Base-by-base conservation (phyloP, 371 early-diverging fungal species). In the Mucor piriformis region DNA sequence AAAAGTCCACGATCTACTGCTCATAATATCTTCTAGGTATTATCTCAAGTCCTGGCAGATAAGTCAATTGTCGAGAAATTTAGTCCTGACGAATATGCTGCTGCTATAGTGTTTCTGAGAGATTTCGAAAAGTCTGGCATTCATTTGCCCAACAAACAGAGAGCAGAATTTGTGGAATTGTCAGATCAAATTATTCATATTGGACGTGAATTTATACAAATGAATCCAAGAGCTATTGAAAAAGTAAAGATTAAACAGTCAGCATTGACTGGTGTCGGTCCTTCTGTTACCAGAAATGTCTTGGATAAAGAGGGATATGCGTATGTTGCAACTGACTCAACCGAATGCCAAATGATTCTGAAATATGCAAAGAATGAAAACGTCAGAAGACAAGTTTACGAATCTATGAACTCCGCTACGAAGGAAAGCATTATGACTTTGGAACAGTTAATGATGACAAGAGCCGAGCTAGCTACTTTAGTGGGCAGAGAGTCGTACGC, bases 91-190 rank as follows among this genome's bases (percentile, higher is more conserved):
- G 97, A 95, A 66, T 78, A 68, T 40, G 83, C 83, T 16, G 94
- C 93, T 0, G 97, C 95, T 0, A 63, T 83, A 25, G 87, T 94
- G 13, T 93, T 98, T 55, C 55, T 94, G 50, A 66, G 85, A 6
- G 98, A 98, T 64, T 98, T 98, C 66, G 95, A 96, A 79, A 91
- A 94, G 63, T 92, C 94, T 0, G 97, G 98, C 6, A 93, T 97
- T 54, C 93, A 95, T 67, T 75, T 98, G 60, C 79, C 90, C 21
- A 77, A 77, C 8, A 61, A 67, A 7, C 79, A 87, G 21, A 87
- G 94, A 3, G 70, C 77, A 1, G 73, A 84, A 40, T 95, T 94
- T 81, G 94, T 97, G 0, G 70, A 74, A 13, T 69, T 97, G 5
- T 91, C 94, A 33, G 91, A 95, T 67, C 74, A 77, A 18, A 94